phyloP scores from a whole-genome alignment of 805 yeast genomes.

The Lachancea dasiensis region DNA sequence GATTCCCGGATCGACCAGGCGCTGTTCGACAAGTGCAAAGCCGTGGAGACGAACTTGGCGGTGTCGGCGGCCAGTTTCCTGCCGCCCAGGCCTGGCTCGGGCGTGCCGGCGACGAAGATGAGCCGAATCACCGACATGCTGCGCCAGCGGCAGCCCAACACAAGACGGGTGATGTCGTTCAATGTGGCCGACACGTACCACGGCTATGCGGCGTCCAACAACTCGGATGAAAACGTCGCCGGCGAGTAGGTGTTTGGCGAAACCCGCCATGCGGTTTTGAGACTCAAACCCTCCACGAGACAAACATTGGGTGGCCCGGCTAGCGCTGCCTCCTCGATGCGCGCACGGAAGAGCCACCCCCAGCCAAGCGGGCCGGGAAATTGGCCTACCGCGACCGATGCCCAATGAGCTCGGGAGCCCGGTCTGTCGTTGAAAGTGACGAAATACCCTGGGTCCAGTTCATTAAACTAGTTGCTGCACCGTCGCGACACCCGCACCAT shows the following conservation, averaged over 20 bases:
- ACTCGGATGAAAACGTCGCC: conserved; percentile 6
- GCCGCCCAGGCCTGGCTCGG: not conserved
- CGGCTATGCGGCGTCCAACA: conserved; percentile 3
- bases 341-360: too few relatives aligned
- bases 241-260: too few relatives aligned
- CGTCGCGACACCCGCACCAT: not conserved
- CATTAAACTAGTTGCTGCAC: too few relatives aligned
- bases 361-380: too few relatives aligned
- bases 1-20: conserved; percentile 7
- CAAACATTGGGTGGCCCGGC: too few relatives aligned
- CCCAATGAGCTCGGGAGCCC: too few relatives aligned
- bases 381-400: too few relatives aligned
- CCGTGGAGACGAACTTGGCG: conserved; percentile 9
- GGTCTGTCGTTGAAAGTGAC: too few relatives aligned
- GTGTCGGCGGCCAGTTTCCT: conserved; percentile 6
- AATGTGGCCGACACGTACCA: conserved; percentile 6
- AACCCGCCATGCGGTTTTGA: too few relatives aligned
- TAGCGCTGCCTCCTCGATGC: too few relatives aligned
- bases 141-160: conserved; percentile 8
- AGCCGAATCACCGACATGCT: conserved; percentile 10
- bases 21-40: conserved; percentile 8
- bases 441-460: too few relatives aligned
- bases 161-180: conserved; percentile 11
- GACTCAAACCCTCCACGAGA: too few relatives aligned
- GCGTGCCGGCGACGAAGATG: conserved; percentile 8